Base-by-base conservation (phyloP, 2,329 filamentous ascomycete species). In the Cryphonectria naterciae region DNA sequence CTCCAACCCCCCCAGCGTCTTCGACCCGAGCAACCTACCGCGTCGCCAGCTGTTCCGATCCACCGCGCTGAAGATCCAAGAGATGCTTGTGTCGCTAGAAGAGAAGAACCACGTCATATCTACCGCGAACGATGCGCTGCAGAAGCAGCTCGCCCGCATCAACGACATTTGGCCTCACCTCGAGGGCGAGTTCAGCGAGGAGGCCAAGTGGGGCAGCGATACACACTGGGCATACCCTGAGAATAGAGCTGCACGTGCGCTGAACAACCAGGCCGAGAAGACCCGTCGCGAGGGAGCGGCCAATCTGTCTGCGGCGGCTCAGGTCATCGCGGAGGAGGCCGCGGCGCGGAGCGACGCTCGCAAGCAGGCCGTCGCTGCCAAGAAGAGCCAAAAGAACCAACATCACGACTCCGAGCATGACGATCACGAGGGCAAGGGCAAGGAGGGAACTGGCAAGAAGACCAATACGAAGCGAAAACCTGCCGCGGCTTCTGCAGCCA, bases 41-140 rank as follows among this genome's bases (percentile, higher is more conserved):
- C 89, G 91, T 74, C 90, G 93, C 74, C 88, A 92, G 77, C 85
- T 95, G 58, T 97, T 95, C 79, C 89, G 91, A 76, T 91, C 93
- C 72, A 90, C 95, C 68, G 91, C 94, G 52, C 86, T 90, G 76
- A 91, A 92, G 74, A 91, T 97, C 67, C 89, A 92, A 74, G 92
- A 95, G 76, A 92, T 98, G 85, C 89, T 98, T 61, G 89, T 94
- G 64, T 95, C 95, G 1, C 87, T 98, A 52, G 96, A 99, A 78
- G 96, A 99, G 82, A 99, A 99, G 83, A 97, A 98, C 75, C 95
- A 98, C 76, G 96, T 99, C 75, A 92, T 98, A 70, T 92, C 93
- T 52, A 97, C 95, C 22, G 95, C 96, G 68, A 96, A 95, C 77
- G 93, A 97, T 75, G 93, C 95, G 62, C 88, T 98, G 17, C 89